A percentile compares a stretch with the other conserved stretches of the same genome.
Evolutionary conservation across 2,329 filamentous ascomycete genomes (phyloP).

Genomic region (Cordyceps pruinosa): DNA sequence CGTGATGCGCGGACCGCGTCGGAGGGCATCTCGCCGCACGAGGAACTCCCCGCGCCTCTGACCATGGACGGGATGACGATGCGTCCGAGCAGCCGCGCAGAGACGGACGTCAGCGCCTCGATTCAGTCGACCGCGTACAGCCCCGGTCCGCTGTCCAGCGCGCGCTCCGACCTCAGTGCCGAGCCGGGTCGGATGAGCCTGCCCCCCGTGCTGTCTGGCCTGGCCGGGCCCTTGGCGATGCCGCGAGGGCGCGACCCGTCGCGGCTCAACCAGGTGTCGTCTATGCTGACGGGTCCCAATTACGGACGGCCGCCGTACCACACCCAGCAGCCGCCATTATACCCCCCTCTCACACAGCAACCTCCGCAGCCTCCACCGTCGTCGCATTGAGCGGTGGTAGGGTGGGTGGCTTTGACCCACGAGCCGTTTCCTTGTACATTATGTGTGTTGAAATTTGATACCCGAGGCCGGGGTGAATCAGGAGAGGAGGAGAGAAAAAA

Average conservation of each 20-base stretch:
- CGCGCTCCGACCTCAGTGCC: constrained; percentile 10
- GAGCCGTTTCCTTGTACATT: not conserved
- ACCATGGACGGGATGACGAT: not conserved
- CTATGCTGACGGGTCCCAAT: constrained; percentile 14
- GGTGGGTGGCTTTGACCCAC: not conserved
- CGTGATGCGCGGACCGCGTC: not conserved
- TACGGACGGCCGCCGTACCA: constrained; percentile 8
- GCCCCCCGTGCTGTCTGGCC: constrained; percentile 1
- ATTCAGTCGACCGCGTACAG: constrained; percentile 7
- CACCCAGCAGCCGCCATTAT: not conserved
- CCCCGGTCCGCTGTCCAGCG: constrained; percentile 12
- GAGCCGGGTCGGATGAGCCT: constrained; percentile 6
- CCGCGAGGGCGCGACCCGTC: constrained; percentile 19
- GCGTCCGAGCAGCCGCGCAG: constrained; percentile 13
- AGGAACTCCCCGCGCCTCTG: not conserved
- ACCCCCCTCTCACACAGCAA: not conserved
- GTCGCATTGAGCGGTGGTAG: not conserved
- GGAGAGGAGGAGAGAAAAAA: not conserved
- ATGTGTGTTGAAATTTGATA: not conserved
- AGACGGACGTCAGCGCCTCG: constrained; percentile 10
- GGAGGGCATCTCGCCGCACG: not conserved
- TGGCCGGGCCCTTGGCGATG: constrained; percentile 2
- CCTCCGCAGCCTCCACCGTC: constrained; percentile 7
- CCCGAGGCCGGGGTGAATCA: not conserved
- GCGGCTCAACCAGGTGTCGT: constrained; percentile 31